phyloP scores from a whole-genome alignment of 129 eudicot genomes.

The Saussurea involucrata region DNA sequence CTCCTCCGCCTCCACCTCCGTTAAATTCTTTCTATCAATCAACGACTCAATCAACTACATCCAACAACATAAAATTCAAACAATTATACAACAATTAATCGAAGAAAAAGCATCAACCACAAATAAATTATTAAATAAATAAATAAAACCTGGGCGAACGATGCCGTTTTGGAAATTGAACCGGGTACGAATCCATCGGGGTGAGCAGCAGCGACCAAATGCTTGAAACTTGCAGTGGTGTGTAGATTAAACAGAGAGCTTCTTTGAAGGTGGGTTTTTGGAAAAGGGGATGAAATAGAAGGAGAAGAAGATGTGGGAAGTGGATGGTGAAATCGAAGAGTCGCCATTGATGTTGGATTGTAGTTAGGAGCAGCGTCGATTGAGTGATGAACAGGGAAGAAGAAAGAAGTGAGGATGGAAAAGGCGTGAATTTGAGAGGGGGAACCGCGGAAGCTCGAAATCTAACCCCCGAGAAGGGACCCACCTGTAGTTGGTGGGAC shows the following conservation, averaged over 20 bases:
- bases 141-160: conserved; percentile 44
- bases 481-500: background rate
- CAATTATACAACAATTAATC: background rate
- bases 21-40: conserved; percentile 50
- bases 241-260: conserved; percentile 2
- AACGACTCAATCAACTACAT: conserved; percentile 57
- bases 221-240: background rate
- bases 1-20: conserved; percentile 59
- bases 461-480: background rate
- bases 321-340: conserved; percentile 22
- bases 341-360: conserved; percentile 22
- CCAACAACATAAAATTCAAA: background rate
- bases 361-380: background rate
- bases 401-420: background rate
- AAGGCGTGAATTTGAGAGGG: background rate
- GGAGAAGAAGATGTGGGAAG: conserved; percentile 5
- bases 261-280: conserved; percentile 10
- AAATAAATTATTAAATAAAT: too few species aligned
- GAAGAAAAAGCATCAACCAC: background rate
- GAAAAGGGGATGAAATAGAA: conserved; percentile 3
- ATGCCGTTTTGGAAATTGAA: conserved; percentile 22
- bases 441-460: background rate
- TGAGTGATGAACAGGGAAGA: too few species aligned
- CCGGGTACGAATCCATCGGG: background rate
- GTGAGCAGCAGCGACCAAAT: conserved; percentile 9